phyloP scores from a whole-genome alignment of 805 yeast species.

The Blastobotrys muscicola region DNA sequence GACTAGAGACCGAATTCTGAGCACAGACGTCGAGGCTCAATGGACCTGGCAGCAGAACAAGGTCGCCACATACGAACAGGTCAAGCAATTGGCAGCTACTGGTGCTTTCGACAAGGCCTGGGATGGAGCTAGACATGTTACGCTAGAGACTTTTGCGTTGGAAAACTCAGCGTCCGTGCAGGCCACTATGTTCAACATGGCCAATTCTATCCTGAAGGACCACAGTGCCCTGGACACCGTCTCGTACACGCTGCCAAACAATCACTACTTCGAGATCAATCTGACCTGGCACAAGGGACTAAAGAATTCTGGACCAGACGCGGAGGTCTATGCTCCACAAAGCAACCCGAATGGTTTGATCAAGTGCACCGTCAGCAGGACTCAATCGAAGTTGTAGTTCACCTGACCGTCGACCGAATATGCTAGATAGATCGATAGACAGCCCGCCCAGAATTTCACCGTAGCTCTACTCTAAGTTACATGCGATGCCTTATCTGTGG shows the following conservation, averaged over 20 bases:
- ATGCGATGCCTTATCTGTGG: no score
- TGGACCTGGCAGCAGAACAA: slow-evolving; percentile 56
- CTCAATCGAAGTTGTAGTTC: slow-evolving; percentile 44
- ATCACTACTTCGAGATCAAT: slow-evolving; percentile 78
- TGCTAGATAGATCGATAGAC: no score
- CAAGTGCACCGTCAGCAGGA: slow-evolving; percentile 74
- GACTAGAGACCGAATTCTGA: slow-evolving; percentile 73
- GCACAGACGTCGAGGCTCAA: slow-evolving; percentile 71
- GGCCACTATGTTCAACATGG: slow-evolving; percentile 94
- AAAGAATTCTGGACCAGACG: slow-evolving; percentile 48
- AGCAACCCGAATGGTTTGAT: slow-evolving; percentile 92
- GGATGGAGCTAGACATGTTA: slow-evolving; percentile 52
- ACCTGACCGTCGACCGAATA: no score
- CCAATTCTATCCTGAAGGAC: slow-evolving; percentile 52
- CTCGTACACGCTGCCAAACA: slow-evolving; percentile 75
- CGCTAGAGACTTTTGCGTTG: slow-evolving; percentile 68
- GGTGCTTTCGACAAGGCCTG: slow-evolving; percentile 61
- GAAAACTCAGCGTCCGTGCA: slow-evolving; percentile 93
- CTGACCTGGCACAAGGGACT: slow-evolving; percentile 75
- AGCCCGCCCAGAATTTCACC: no score
- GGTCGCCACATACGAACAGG: slow-evolving; percentile 31
- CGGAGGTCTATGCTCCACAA: slow-evolving; percentile 75
- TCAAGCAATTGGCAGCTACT: slow-evolving; percentile 43
- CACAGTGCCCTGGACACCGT: slow-evolving; percentile 55
- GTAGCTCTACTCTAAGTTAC: no score